Conservation (phyloP, 495 filamentous ascomycete genomes). For the Neurospora sp. region DNA sequence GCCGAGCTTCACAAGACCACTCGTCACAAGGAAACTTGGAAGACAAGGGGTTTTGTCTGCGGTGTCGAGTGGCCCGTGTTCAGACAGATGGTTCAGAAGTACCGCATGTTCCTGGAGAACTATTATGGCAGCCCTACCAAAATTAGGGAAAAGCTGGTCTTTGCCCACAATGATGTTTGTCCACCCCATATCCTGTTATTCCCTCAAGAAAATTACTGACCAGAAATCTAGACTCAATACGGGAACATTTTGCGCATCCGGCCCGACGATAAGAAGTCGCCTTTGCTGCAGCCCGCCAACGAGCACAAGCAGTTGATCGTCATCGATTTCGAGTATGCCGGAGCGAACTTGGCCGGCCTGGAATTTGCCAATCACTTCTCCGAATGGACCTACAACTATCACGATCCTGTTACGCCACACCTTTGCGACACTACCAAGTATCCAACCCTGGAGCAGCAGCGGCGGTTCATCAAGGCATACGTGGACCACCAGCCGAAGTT, state of each 20-base stretch:
- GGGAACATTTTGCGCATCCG: constrained; percentile 91
- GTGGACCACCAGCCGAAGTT: constrained; percentile 64
- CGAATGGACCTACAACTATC: constrained; percentile 98
- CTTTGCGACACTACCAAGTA: constrained; percentile 58
- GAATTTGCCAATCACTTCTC: constrained; percentile 99
- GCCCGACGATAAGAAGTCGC: constrained; percentile 69
- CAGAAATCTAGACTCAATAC: constrained; percentile 70
- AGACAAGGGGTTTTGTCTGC: constrained; percentile 63
- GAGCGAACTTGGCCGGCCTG: constrained; percentile 73
- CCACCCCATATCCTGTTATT: not conserved
- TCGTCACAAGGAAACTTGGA: constrained; percentile 43
- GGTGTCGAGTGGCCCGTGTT: constrained; percentile 80
- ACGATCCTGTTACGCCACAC: constrained; percentile 54
- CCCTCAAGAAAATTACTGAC: constrained; percentile 3
- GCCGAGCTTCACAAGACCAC: constrained; percentile 13
- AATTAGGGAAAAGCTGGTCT: constrained; percentile 69
- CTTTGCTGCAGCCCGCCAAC: constrained; percentile 77
- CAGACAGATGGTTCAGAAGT: constrained; percentile 62
- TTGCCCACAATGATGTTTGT: constrained; percentile 94
- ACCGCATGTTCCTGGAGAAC: constrained; percentile 62
- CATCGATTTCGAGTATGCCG: constrained; percentile 98
- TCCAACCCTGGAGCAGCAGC: constrained; percentile 72
- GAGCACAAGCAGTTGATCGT: constrained; percentile 92
- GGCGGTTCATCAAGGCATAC: constrained; percentile 76
- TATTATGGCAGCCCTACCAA: constrained; percentile 56